phyloP scores from a whole-genome alignment of 2,329 filamentous ascomycete genomes.

The Aspergillus melleus region DNA sequence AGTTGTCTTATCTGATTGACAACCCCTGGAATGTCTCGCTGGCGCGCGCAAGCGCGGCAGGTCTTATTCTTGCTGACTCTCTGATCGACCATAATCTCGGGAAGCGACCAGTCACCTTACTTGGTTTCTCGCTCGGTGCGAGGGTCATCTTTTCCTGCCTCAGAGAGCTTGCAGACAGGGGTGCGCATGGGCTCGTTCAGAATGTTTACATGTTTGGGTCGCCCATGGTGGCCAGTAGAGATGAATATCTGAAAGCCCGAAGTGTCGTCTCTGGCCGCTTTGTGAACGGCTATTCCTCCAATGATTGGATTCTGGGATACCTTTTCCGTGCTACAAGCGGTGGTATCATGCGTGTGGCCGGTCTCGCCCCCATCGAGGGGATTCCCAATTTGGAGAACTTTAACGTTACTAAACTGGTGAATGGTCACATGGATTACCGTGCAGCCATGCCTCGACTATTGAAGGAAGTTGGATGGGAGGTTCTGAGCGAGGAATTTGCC shows the following conservation, averaged over 20 bases:
- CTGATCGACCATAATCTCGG: conserved; percentile 89
- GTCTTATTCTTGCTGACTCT: conserved; percentile 90
- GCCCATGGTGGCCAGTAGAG: conserved; percentile 84
- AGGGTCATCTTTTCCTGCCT: conserved; percentile 91
- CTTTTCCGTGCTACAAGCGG: conserved; percentile 92
- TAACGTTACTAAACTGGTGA: conserved; percentile 80
- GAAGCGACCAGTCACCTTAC: conserved; percentile 84
- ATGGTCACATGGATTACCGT: conserved; percentile 96
- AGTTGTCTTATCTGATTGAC: conserved; percentile 93
- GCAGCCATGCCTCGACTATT: conserved; percentile 85
- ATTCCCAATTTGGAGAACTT: conserved; percentile 86
- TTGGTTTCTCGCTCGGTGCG: conserved; percentile 91
- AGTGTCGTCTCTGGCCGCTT: conserved; percentile 91
- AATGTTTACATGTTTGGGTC: conserved; percentile 96
- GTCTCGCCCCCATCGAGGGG: conserved; percentile 72
- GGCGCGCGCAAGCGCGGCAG: conserved; percentile 82
- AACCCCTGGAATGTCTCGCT: conserved; percentile 98
- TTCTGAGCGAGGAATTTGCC: conserved; percentile 89
- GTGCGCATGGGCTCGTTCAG: conserved; percentile 83
- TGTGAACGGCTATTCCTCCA: conserved; percentile 89
- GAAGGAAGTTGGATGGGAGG: conserved; percentile 83
- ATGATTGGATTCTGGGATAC: conserved; percentile 96
- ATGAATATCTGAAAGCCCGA: conserved; percentile 79
- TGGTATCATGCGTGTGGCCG: conserved; percentile 84
- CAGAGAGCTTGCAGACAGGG: conserved; percentile 78